Base-by-base conservation (phyloP, 108 stramenopile species). In the Mediolabrus comicus region DNA sequence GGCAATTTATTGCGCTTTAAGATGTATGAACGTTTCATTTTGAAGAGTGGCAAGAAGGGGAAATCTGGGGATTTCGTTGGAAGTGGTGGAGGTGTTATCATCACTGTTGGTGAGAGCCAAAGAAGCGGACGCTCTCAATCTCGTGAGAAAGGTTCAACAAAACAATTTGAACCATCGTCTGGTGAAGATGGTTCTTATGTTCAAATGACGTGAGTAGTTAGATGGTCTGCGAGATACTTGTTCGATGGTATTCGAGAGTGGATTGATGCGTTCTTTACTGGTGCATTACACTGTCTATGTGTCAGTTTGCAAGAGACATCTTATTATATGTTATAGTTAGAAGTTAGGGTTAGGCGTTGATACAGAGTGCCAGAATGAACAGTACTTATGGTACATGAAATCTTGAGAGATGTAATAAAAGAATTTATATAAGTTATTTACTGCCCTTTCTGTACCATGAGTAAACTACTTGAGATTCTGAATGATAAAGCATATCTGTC, bases 1-100 rank as follows among this genome's bases (percentile, higher is more conserved):
- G 66, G 69, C 29, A 86, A 84, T 38, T 74, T 58, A 43, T 27
- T 69, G 4, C 69, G 87, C 26, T 86, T 81, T 70, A 72, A 83
- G 32, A 62, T 84, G 39, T 84, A 84, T 52, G 73, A 84, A 39
- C 74, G 84, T 53, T 86, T 84, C 85, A 83, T 89, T 67, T 72
- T 86, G 63, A 76, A 77, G 33, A 72, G 82, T 27, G 76, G 76
- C 25, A 68, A 25, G 38, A 72, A 61, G 39, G 43, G 51, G 4
- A 56, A 52, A 31, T 17, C 9, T 32, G 24, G 0, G 26, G 46
- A 10, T 55, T 19, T 19, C 54, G 10, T 17, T 41, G 41, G 16
- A 43, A 43, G 41, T 43, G 14, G 38, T 24, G 49, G 38, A 61
- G 53, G 58, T 30, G 35, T 16, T 6, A 56, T 52, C 12, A 38